These are phyloP conservation scores for Apiotrichum siamense DNA, from an alignment of 1,284 basidiomycete species.

Conservation along the genomic window DNA sequence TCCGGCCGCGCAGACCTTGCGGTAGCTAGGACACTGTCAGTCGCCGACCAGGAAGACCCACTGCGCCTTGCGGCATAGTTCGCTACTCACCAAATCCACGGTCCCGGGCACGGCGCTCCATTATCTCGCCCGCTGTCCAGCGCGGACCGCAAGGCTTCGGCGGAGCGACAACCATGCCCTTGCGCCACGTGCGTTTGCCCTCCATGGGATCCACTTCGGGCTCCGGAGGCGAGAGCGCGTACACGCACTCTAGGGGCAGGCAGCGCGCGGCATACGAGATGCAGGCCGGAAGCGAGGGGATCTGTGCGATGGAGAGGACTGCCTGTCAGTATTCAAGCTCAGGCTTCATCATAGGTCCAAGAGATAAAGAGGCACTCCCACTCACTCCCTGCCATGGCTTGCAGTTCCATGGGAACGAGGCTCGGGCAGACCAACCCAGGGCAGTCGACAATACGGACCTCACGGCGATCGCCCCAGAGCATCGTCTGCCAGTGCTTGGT, in stretches of 20 bases:
- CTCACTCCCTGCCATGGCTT: conserved; percentile 52
- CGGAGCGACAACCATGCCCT: not conserved
- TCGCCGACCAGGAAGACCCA: not conserved
- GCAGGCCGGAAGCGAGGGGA: conserved; percentile 72
- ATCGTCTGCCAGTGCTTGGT: conserved; percentile 91
- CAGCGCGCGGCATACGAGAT: conserved; percentile 62
- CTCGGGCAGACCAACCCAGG: conserved; percentile 79
- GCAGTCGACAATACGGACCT: conserved; percentile 77
- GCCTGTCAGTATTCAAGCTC: not conserved
- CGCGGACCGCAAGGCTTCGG: not conserved
- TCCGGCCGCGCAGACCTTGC: conserved; percentile 84
- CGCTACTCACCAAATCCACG: conserved; percentile 60
- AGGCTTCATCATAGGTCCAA: not conserved
- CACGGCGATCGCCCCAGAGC: conserved; percentile 63
- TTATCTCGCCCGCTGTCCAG: conserved; percentile 59
- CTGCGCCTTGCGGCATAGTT: not conserved
- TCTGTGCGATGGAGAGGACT: conserved; percentile 74
- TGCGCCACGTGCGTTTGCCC: conserved; percentile 40
- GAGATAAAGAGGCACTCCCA: not conserved
- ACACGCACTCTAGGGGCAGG: conserved; percentile 70
- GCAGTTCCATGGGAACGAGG: conserved; percentile 69
- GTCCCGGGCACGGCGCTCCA: conserved; percentile 66
- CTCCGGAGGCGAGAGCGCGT: conserved; percentile 51
- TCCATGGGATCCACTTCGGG: conserved; percentile 33
- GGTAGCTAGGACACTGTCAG: conserved; percentile 53